phyloP scores from a whole-genome alignment of 2,329 filamentous ascomycete species.

The Clarireedia paspali region DNA sequence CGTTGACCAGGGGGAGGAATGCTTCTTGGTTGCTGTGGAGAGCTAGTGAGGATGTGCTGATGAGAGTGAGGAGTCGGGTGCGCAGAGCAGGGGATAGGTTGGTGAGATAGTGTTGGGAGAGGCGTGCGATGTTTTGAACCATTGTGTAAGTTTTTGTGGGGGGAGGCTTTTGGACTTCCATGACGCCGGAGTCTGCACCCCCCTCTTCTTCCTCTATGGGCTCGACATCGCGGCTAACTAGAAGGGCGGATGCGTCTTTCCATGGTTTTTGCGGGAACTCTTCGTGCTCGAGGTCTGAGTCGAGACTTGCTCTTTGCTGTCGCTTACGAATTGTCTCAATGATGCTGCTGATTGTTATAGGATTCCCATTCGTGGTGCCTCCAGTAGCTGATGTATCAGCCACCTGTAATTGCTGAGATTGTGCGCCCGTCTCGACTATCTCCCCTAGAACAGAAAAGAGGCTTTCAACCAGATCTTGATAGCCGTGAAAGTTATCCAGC shows the following conservation, averaged over 20 bases:
- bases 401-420: slow-evolving; percentile 41
- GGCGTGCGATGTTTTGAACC: slow-evolving; percentile 69
- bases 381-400: slow-evolving; percentile 21
- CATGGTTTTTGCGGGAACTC: slow-evolving; percentile 29
- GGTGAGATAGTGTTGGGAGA: slow-evolving; percentile 87
- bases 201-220: slow-evolving; percentile 11
- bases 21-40: slow-evolving; percentile 71
- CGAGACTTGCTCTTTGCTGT: slow-evolving; percentile 20
- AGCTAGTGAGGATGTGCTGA: slow-evolving; percentile 63
- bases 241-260: slow-evolving; percentile 31
- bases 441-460: slow-evolving; percentile 78
- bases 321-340: slow-evolving; percentile 50
- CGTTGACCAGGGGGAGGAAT: slow-evolving; percentile 84
- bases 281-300: slow-evolving; percentile 11
- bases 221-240: slow-evolving; percentile 23
- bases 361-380: slow-evolving; percentile 37
- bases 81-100: slow-evolving; percentile 74
- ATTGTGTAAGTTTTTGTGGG: slow-evolving; percentile 74
- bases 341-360: slow-evolving; percentile 38
- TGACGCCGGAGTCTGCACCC: slow-evolving; percentile 22
- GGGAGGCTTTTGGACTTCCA: slow-evolving; percentile 49
- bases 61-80: slow-evolving; percentile 67
- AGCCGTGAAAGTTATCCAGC: slow-evolving; percentile 92
- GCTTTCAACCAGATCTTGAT: slow-evolving; percentile 74
- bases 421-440: slow-evolving; percentile 74